Conservation (phyloP, 2,329 filamentous ascomycete species). For the Annulohypoxylon truncatum region DNA sequence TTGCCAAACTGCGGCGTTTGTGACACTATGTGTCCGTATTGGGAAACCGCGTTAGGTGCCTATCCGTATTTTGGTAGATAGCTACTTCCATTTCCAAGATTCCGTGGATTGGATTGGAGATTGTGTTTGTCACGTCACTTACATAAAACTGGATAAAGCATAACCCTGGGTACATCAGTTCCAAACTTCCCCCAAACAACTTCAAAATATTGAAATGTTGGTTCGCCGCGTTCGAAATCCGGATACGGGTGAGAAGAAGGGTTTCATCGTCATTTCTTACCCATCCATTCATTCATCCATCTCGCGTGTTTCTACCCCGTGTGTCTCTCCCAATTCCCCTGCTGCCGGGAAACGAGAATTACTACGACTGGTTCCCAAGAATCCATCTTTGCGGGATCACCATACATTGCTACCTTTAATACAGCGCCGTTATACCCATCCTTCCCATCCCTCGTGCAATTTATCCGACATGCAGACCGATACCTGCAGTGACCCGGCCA, state of each 20-base stretch:
- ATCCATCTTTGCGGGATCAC: constrained; percentile 23
- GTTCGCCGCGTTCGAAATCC: background rate
- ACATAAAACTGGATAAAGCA: background rate
- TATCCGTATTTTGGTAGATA: constrained; percentile 1
- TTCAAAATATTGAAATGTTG: background rate
- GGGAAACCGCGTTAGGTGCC: background rate
- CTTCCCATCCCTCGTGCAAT: constrained; percentile 33
- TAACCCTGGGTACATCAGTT: background rate
- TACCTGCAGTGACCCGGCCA: constrained; percentile 30
- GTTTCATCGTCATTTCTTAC: constrained; percentile 33
- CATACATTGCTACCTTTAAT: constrained; percentile 17
- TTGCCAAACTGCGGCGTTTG: constrained; percentile 11
- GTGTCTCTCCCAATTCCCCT: constrained; percentile 31
- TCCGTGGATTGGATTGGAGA: background rate
- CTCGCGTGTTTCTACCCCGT: constrained; percentile 34
- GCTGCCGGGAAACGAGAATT: constrained; percentile 30
- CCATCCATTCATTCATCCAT: constrained; percentile 26
- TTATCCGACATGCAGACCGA: constrained; percentile 44
- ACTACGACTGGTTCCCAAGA: constrained; percentile 39
- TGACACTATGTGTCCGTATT: constrained; percentile 2
- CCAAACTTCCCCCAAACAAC: background rate
- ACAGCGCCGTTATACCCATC: constrained; percentile 24
- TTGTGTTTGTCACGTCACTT: constrained; percentile 6
- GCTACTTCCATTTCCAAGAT: background rate
- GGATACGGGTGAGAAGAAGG: constrained; percentile 14